Evolutionary conservation across 2,329 filamentous ascomycete species (phyloP).

Genomic region (Alternaria arbusti): DNA sequence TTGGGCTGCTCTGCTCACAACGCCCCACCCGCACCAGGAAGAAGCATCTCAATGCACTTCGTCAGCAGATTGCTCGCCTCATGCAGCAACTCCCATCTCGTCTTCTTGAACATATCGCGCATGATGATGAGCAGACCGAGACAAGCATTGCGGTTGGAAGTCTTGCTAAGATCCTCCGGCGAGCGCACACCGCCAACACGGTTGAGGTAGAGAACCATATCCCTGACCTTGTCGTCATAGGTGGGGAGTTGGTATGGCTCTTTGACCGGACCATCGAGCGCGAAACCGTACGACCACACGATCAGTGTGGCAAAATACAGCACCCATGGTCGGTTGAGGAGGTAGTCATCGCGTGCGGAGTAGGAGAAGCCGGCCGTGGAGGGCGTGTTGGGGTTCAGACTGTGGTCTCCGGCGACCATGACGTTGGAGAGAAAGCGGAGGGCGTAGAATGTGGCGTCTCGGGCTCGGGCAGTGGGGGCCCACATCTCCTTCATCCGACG

Average conservation of each 20-base stretch:
- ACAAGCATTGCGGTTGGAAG: slow-evolving; percentile 81
- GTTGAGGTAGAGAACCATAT: slow-evolving; percentile 81
- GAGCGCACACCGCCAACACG: slow-evolving; percentile 73
- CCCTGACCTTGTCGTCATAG: slow-evolving; percentile 69
- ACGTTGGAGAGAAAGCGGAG: slow-evolving; percentile 88
- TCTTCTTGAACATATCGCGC: slow-evolving; percentile 79
- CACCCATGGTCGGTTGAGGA: slow-evolving; percentile 93
- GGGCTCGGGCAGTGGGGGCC: slow-evolving; percentile 85
- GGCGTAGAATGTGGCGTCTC: slow-evolving; percentile 92
- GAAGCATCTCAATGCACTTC: slow-evolving; percentile 75
- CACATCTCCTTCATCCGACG: slow-evolving; percentile 86
- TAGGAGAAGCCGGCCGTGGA: slow-evolving; percentile 60
- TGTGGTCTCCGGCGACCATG: slow-evolving; percentile 66
- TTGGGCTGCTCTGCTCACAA: slow-evolving; percentile 2
- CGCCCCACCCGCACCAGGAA: slow-evolving; percentile 31
- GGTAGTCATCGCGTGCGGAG: slow-evolving; percentile 82
- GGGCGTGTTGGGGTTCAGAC: slow-evolving; percentile 28
- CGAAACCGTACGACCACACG: slow-evolving; percentile 94
- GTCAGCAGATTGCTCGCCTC: slow-evolving; percentile 82
- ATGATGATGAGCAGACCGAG: slow-evolving; percentile 82
- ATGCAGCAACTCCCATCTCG: slow-evolving; percentile 88
- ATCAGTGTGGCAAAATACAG: slow-evolving; percentile 91
- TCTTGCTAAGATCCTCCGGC: slow-evolving; percentile 77
- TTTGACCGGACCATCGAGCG: slow-evolving; percentile 79
- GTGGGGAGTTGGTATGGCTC: slow-evolving; percentile 60